Percentiles rank a stretch among this genome's conserved stretches.
phyloP scores from a whole-genome alignment of 148 eudicot genomes.

The Rhododendron henanense region DNA sequence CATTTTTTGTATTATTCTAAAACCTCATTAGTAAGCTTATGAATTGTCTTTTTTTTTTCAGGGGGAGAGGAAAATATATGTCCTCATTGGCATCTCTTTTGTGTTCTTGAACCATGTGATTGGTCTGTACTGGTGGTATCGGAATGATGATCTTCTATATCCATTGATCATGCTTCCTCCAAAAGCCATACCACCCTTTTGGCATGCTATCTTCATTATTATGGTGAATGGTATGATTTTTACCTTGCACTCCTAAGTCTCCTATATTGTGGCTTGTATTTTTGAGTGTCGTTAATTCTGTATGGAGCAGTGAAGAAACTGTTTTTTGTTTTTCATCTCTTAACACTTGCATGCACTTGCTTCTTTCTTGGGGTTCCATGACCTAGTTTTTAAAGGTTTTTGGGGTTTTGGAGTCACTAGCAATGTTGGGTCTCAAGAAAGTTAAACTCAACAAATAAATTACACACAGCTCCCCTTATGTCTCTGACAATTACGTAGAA shows the following conservation, averaged over 20 bases:
- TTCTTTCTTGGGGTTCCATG: neutral
- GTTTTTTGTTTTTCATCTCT: neutral
- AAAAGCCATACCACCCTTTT: slow-evolving; percentile 89
- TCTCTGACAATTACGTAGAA: neutral
- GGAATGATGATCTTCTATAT: slow-evolving; percentile 67
- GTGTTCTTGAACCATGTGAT: slow-evolving; percentile 67
- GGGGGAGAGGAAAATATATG: slow-evolving; percentile 79
- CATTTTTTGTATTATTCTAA: neutral
- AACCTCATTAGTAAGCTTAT: slow-evolving; percentile 1
- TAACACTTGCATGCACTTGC: neutral
- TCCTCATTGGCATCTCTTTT: slow-evolving; percentile 55
- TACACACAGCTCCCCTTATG: neutral
- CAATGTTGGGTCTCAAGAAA: neutral
- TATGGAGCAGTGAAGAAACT: neutral
- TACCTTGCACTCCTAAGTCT: neutral
- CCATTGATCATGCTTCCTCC: slow-evolving; percentile 90
- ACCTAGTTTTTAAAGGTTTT: neutral
- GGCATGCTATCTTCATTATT: slow-evolving; percentile 87
- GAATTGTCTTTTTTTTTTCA: slow-evolving; percentile 23
- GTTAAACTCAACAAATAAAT: neutral
- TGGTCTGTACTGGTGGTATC: slow-evolving; percentile 94
- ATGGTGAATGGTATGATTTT: slow-evolving; percentile 46
- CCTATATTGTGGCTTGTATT: neutral
- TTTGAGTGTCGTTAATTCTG: neutral
- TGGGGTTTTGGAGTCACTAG: neutral